Evolutionary conservation across 768 basidiomycete species (phyloP), one percentile per base, ranked within the genome.

Genomic region (Termitomyces sp.): DNA sequence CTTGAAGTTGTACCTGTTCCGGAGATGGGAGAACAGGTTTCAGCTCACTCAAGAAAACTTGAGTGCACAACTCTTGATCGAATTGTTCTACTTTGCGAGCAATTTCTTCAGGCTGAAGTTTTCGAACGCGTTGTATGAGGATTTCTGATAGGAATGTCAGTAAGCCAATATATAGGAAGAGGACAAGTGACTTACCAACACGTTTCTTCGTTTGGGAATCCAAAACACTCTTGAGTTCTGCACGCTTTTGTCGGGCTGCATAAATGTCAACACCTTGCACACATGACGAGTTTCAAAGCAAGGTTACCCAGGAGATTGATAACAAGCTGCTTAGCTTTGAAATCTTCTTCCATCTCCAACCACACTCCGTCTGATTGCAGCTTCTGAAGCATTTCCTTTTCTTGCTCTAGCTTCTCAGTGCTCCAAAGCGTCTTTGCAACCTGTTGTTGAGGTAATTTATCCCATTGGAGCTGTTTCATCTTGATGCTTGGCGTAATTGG

Each of bases 401-500:
- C 91, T 65, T 84, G 85, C 61, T 84, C 75, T 1, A 80, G 72
- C 56, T 78, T 70, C 57, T 92, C 90, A 39, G 80, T 80, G 52
- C 79, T 88, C 90, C 94, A 99, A 14, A 98, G 74, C 0, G 95
- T 98, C 67, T 88, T 89, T 1, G 76, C 76, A 34, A 93, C 86
- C 63, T 91, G 87, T 61, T 89, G 87, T 56, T 93, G 93, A 23
- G 91, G 86, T n/a, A 99, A 79, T 66, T 98, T 98, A 68, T 98
- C 95, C 96, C 96, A 99, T 67, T 98, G 95, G 54, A 99, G 76
- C 68, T 98, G 94, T 68, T 98, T 98, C 90, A 98, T 94, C 79
- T 94, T 94, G 35, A 84, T 89, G 58, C 81, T 86, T 2, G 95
- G 91, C 32, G 90, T 87, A 42, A 94, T 79, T 3, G 84, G 79